A percentile compares a stretch with the other conserved stretches of the same genome.
These are phyloP conservation scores for Carallia brachiata DNA, from an alignment of 345 rosid genomes.

Conservation along the genomic window DNA sequence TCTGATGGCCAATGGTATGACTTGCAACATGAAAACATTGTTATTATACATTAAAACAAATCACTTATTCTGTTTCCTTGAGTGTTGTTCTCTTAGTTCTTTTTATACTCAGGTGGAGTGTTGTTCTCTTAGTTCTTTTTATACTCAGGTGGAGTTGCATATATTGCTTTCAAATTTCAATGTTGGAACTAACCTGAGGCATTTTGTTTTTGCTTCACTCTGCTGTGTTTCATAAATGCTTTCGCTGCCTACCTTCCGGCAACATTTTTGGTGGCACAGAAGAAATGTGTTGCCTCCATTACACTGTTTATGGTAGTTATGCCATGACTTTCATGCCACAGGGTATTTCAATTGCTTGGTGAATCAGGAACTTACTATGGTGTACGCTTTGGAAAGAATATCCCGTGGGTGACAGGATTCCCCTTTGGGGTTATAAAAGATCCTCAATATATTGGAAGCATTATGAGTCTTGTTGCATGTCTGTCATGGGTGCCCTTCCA, in stretches of 20 bases:
- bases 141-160: not conserved
- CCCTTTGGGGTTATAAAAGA: conserved; percentile 88
- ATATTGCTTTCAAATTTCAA: not conserved
- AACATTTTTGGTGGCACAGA: not conserved
- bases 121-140: not conserved
- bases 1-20: not conserved
- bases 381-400: no score
- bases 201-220: not conserved
- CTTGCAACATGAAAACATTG: not conserved
- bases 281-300: conserved; percentile 5
- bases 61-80: not conserved
- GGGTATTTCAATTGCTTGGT: conserved; percentile 89
- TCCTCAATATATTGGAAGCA: conserved; percentile 90
- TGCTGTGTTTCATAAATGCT: not conserved
- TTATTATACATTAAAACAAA: not conserved
- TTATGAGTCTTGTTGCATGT: conserved; percentile 71
- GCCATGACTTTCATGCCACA: conserved; percentile 26
- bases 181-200: not conserved
- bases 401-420: conserved; percentile 33
- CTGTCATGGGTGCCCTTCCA: conserved; percentile 77
- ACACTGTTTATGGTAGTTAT: not conserved
- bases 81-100: not conserved
- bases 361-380: conserved; percentile 81
- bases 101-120: not conserved
- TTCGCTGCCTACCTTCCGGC: not conserved